A percentile compares a stretch with the other conserved stretches of the same genome.
phyloP scores from a whole-genome alignment of 2,329 filamentous ascomycete species.

The Colletotrichum sp. region DNA sequence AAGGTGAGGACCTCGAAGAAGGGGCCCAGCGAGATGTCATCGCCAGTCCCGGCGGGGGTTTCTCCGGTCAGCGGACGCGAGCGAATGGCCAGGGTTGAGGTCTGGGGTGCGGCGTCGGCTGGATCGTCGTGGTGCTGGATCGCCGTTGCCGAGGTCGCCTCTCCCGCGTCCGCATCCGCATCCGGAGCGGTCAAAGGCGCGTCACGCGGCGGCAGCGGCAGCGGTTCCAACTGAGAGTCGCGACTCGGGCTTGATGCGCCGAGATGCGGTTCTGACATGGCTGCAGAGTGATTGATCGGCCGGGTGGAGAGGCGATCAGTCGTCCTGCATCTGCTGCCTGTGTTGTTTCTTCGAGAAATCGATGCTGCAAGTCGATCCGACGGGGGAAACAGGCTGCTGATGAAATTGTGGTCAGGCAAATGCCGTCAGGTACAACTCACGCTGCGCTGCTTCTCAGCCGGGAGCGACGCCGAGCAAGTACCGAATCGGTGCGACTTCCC shows the following conservation, averaged over 20 bases:
- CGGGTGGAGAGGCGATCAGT: neutral
- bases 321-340: neutral
- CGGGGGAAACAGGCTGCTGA: neutral
- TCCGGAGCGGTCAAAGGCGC: conserved; percentile 9
- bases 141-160: conserved; percentile 1
- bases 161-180: conserved; percentile 16
- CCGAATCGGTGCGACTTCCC: conserved; percentile 1
- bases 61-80: neutral
- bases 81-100: neutral
- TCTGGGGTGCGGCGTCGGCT: neutral
- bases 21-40: neutral
- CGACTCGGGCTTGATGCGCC: neutral
- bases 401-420: neutral
- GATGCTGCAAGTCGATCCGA: neutral
- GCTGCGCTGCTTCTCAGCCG: neutral
- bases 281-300: neutral
- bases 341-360: neutral
- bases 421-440: neutral
- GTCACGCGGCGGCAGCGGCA: neutral
- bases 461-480: neutral
- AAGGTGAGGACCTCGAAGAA: conserved; percentile 19
- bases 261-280: conserved; percentile 2
- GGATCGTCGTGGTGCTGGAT: neutral
- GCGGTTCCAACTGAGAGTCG: neutral
- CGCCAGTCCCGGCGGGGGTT: neutral